Percentiles rank a stretch among this genome's conserved stretches.
Evolutionary conservation across 1,284 basidiomycete species (phyloP).

Genomic region (Sutorius eximius): DNA sequence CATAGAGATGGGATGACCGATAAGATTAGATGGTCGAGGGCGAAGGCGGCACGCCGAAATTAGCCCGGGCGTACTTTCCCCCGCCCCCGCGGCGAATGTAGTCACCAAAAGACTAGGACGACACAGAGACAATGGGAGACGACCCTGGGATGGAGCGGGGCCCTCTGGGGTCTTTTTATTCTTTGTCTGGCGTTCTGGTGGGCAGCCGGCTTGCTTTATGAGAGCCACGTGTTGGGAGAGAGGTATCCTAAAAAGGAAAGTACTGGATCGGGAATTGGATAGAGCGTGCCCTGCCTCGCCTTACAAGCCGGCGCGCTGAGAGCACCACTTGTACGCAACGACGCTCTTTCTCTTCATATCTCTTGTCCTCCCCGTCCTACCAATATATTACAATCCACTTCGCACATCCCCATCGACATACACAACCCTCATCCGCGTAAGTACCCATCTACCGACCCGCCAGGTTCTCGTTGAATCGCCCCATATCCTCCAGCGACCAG

Average conservation of each 20-base stretch:
- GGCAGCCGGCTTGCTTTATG: constrained; percentile 8
- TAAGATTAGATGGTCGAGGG: constrained; percentile 33
- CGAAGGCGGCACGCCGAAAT: constrained; percentile 14
- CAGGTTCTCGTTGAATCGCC: constrained; percentile 14
- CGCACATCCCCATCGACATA: no score
- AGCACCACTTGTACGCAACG: constrained; percentile 19
- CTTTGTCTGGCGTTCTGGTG: not conserved
- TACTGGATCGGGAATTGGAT: constrained; percentile 33
- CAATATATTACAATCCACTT: not conserved
- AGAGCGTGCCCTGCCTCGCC: constrained; percentile 36
- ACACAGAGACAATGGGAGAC: constrained; percentile 4
- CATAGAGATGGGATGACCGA: constrained; percentile 21
- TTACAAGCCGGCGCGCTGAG: constrained; percentile 31
- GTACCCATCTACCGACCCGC: constrained; percentile 1
- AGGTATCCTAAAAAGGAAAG: constrained; percentile 23
- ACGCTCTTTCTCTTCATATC: constrained; percentile 18
- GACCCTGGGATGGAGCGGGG: no score
- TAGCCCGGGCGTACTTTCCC: not conserved
- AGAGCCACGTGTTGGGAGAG: constrained; percentile 31
- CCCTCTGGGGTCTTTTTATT: not conserved
- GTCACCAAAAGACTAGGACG: not conserved
- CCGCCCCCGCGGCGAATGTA: constrained; percentile 7
- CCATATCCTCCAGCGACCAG: constrained; percentile 9
- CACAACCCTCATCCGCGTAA: not conserved
- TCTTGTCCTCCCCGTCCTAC: not conserved